Percentiles rank a stretch among this genome's conserved stretches.
These are phyloP conservation scores for Posidonia australis DNA, from an alignment of 106 monocot species.

Conservation along the genomic window DNA sequence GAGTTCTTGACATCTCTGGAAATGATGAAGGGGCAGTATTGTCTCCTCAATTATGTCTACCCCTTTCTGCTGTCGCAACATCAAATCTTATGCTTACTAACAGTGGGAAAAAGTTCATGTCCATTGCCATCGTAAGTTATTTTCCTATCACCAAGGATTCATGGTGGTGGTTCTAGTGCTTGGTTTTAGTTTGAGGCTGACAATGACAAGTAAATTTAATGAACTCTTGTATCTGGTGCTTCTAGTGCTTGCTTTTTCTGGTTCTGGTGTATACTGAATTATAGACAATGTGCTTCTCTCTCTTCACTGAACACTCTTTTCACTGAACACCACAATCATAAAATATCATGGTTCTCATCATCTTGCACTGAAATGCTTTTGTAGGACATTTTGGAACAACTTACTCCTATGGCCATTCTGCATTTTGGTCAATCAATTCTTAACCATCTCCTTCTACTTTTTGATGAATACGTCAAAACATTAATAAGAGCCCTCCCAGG, in stretches of 20 bases:
- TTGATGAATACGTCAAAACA: conserved; percentile 72
- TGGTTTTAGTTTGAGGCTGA: no score
- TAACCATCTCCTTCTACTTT: conserved; percentile 58
- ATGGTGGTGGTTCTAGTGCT: no score
- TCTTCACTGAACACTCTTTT: no score
- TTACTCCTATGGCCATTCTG: conserved; percentile 57
- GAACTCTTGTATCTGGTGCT: no score
- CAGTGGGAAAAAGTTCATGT: conserved; percentile 76
- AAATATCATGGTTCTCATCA: no score
- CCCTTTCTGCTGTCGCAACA: conserved; percentile 29
- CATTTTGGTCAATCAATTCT: conserved; percentile 77
- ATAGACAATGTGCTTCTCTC: no score
- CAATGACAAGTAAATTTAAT: no score
- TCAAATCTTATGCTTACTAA: conserved; percentile 54
- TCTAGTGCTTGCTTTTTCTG: no score
- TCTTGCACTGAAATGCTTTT: conserved; percentile 6
- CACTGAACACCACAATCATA: no score
- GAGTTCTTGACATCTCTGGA: conserved; percentile 48
- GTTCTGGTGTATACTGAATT: no score
- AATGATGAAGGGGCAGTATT: conserved; percentile 29
- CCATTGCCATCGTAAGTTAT: conserved; percentile 57
- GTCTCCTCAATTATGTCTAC: conserved; percentile 25
- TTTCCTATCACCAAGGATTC: not conserved
- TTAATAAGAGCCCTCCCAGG: conserved; percentile 67
- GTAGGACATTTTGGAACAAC: conserved; percentile 81